phyloP scores from a whole-genome alignment of 768 basidiomycete species.

The Crassisporium funariophilum region DNA sequence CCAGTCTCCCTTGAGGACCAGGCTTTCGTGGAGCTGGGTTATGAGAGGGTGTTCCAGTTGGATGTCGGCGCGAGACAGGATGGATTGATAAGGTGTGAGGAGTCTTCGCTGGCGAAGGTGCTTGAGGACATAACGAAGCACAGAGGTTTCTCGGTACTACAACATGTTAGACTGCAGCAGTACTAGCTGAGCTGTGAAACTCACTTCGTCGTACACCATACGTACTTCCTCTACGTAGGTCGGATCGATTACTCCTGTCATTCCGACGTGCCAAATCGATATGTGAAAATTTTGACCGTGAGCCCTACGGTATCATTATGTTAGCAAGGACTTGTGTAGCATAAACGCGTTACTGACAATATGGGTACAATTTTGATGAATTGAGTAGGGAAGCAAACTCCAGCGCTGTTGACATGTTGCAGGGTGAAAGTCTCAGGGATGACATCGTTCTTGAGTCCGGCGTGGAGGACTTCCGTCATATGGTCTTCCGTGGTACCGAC shows the following conservation, averaged over 20 bases:
- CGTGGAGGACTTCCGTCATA: conserved; percentile 68
- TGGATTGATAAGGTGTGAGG: conserved; percentile 61
- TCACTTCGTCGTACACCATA: conserved; percentile 63
- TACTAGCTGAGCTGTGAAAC: conserved; percentile 16
- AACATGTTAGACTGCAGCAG: conserved; percentile 3
- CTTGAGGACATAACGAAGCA: conserved; percentile 70
- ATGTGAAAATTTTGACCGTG: conserved; percentile 75
- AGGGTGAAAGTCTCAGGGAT: conserved; percentile 66
- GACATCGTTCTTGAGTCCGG: conserved; percentile 65
- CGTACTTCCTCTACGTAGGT: conserved; percentile 57
- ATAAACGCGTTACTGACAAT: conserved; percentile 48
- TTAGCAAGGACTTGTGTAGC: not conserved
- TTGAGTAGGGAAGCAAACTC: conserved; percentile 61
- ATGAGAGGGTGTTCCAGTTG: conserved; percentile 72
- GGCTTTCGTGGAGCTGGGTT: conserved; percentile 59
- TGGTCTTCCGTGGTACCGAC: conserved; percentile 65
- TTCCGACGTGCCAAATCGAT: conserved; percentile 75
- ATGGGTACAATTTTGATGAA: conserved; percentile 78
- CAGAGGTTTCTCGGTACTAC: conserved; percentile 67
- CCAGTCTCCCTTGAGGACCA: conserved; percentile 74
- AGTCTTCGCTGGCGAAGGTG: conserved; percentile 78
- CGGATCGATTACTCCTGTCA: conserved; percentile 61
- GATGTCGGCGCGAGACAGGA: conserved; percentile 56
- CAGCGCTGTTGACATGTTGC: conserved; percentile 54
- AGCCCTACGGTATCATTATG: conserved; percentile 43